A percentile compares a stretch with the other conserved stretches of the same genome.
Conservation (phyloP, 2,329 filamentous ascomycete species). For the Zasmidium cellare region DNA sequence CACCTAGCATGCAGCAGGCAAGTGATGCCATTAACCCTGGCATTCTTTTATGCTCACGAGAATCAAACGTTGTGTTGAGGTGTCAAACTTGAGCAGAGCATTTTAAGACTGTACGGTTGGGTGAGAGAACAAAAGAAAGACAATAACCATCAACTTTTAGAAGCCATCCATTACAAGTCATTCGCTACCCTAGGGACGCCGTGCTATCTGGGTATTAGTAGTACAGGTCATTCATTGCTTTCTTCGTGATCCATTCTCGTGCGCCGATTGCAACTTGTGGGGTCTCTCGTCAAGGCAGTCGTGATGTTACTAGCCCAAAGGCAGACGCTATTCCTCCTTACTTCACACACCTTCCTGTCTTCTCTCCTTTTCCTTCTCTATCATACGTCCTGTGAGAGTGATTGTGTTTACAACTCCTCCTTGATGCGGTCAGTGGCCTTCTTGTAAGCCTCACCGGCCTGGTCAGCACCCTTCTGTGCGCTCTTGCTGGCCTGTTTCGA, state of each 20-base stretch:
- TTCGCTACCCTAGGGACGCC: conserved; percentile 12
- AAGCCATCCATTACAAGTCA: conserved; percentile 5
- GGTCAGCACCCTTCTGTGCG: conserved; percentile 29
- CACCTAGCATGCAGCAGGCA: too few species aligned
- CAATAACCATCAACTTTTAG: too few species aligned
- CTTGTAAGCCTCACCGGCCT: conserved; percentile 31
- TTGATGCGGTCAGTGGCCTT: conserved; percentile 40
- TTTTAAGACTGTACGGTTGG: too few species aligned
- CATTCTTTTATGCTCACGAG: too few species aligned
- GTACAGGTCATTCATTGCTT: conserved; percentile 21
- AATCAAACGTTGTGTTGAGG: too few species aligned
- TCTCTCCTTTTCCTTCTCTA: background rate
- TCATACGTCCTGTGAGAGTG: background rate
- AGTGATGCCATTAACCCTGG: too few species aligned
- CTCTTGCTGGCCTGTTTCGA: conserved; percentile 32
- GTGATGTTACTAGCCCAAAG: conserved; percentile 10
- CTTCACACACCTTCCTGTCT: background rate
- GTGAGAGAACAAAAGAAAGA: too few species aligned
- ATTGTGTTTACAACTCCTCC: conserved; percentile 45
- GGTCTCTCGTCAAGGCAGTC: conserved; percentile 3
- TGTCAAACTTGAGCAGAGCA: too few species aligned
- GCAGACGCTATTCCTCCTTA: conserved; percentile 2
- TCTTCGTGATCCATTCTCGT: conserved; percentile 20
- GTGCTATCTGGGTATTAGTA: conserved; percentile 21
- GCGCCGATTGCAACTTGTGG: conserved; percentile 10